Evolutionary conservation across 2,329 filamentous ascomycete genomes (phyloP).

Genomic region (Fusarium circinatum): DNA sequence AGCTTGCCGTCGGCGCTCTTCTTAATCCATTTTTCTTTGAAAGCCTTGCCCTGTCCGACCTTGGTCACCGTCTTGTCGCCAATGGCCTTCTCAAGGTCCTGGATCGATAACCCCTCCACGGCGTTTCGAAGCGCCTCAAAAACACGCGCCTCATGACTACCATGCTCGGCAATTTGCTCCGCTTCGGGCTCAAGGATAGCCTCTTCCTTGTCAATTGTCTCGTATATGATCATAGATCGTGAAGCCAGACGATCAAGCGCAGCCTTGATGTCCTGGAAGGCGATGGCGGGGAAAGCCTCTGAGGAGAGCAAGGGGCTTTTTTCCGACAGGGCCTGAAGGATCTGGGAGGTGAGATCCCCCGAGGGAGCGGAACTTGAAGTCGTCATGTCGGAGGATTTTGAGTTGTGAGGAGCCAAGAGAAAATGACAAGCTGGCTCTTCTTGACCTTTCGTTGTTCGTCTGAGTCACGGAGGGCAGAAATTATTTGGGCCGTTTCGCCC

Average conservation of each 20-base stretch:
- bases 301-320: conserved; percentile 73
- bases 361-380: conserved; percentile 49
- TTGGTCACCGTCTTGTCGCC: conserved; percentile 80
- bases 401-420: conserved; percentile 19
- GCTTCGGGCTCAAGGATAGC: conserved; percentile 79
- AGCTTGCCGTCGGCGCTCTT: conserved; percentile 69
- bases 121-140: conserved; percentile 78
- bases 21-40: conserved; percentile 80
- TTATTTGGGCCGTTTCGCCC: conserved; percentile 36
- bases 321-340: conserved; percentile 73
- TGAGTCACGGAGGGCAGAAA: conserved; percentile 43
- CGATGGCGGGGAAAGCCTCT: conserved; percentile 73
- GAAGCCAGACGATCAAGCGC: conserved; percentile 87
- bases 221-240: conserved; percentile 87
- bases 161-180: conserved; percentile 76
- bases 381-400: conserved; percentile 53
- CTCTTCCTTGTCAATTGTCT: conserved; percentile 83
- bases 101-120: conserved; percentile 83
- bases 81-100: conserved; percentile 75
- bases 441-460: conserved; percentile 34
- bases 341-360: conserved; percentile 70
- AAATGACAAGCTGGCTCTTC: conserved; percentile 18
- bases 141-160: conserved; percentile 84
- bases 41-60: conserved; percentile 93
- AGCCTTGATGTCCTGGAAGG: conserved; percentile 80